Base-by-base conservation (phyloP, 2,329 filamentous ascomycete genomes). In the Venturia nashicola region DNA sequence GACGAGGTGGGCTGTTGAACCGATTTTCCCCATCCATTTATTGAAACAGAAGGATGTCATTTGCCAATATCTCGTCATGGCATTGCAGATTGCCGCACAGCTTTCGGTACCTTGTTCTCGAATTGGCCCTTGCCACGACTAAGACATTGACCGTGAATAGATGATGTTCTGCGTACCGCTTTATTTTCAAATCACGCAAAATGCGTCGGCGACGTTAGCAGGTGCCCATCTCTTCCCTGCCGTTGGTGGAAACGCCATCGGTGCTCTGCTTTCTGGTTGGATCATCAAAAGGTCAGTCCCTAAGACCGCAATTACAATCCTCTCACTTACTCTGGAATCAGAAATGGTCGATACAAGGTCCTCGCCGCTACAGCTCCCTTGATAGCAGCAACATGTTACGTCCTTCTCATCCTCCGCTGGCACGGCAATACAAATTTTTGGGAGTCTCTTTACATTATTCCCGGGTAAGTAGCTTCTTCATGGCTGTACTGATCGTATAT, bases 121-220 rank as follows among this genome's bases (percentile, higher is more conserved):
- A 6, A 54, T 16, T 18, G 2, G 4, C 20, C 2, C 20, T 18
- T 16, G 12, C 27, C 27, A 39, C 8, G 5, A 8, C 42, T 44
- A 11, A 1, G 14, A 23, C 9, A 48, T 51, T 43, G 43, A 62
- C 20, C 1, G 2, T 12, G 20, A 23, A 43, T 16, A 65, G 61
- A 23, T 65, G 44, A 66, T 65, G 61, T 65, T 61, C 23, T 63
- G 27, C 20, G 40, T 65, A 0, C 87, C 87, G 0, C 72, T 90
- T 0, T 90, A 90, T 73, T 90, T 90, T 67, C 84, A 88, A 65
- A 81, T 87, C 0, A 86, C 86, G 0, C 75, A 80, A 5, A 75
- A 78, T 0, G 80, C 79, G 2, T 84, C 82, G 0, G 84, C 82
- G 55, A 84, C 86, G 0, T 74, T 76, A 1, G 85, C 86, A 0